These are phyloP conservation scores for Trichaptum fuscoviolaceum DNA, from an alignment of 768 basidiomycete species.

Conservation along the genomic window DNA sequence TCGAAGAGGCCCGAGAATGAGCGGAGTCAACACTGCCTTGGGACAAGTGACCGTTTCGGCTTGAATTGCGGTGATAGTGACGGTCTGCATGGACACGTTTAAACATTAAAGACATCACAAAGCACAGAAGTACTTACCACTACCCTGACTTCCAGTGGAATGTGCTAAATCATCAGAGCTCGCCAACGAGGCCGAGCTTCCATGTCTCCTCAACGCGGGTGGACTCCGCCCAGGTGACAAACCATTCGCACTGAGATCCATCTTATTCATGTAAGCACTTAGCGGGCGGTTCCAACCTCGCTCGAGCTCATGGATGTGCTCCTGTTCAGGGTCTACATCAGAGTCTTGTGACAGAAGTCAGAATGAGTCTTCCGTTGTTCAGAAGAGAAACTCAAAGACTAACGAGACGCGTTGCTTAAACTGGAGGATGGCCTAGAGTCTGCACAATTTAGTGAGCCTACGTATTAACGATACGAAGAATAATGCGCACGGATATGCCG, in stretches of 20 bases:
- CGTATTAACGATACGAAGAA: neutral
- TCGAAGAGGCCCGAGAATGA: neutral
- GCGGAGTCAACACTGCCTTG: conserved; percentile 1
- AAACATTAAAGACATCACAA: neutral
- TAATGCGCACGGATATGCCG: neutral
- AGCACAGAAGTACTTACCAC: neutral
- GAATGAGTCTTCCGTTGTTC: neutral
- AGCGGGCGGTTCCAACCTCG: conserved; percentile 40
- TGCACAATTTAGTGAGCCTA: neutral
- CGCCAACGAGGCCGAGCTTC: conserved; percentile 36
- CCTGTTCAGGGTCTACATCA: conserved; percentile 24
- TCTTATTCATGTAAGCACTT: neutral
- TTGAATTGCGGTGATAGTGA: conserved; percentile 3
- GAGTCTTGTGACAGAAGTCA: conserved; percentile 14
- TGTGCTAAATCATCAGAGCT: conserved; percentile 34
- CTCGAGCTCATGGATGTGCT: conserved; percentile 38
- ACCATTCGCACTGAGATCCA: neutral
- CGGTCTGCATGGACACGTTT: neutral
- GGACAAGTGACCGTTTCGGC: neutral
- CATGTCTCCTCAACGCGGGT: conserved; percentile 20
- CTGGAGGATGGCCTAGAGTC: neutral
- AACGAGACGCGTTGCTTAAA: neutral
- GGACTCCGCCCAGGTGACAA: neutral
- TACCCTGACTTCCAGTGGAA: neutral
- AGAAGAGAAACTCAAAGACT: neutral